Base-by-base conservation (phyloP, 108 stramenopile species). In the Cylindrotheca fusiformis region DNA sequence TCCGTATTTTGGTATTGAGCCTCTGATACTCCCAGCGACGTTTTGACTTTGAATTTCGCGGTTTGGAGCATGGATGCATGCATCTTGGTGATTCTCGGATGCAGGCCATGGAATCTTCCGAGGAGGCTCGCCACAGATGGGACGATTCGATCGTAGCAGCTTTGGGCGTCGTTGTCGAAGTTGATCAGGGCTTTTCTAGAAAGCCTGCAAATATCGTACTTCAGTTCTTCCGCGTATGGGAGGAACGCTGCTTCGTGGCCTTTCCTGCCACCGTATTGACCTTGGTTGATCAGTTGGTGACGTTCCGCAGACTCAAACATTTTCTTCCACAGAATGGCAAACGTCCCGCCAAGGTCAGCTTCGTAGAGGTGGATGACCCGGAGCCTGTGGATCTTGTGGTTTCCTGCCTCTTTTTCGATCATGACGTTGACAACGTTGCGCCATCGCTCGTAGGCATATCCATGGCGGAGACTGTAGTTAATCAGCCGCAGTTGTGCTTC, bases 351-450 rank as follows among this genome's bases (percentile, higher is more conserved):
- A 21, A 19, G n/a, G 44, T 63, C 62, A 3, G 62, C 62, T 28
- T 63, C 62, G 26, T 28, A 63, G 49, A 63, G 17, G 24, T 63
- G 62, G 10, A 63, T 63, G 18, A 63, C 33, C 12, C 62, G 48
- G 8, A 63, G 17, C 10, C 62, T 49, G 22, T 63, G 48, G 12
- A 63, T 25, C 20, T 26, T 21, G 55, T 12, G 30, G 28, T 30
- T 30, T 4, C 55, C 55, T 5, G 5, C 8, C 6, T 29, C 28
- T n/a, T n/a, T n/a, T n/a, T n/a, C n/a, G n/a, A n/a, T n/a, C n/a
- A n/a, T n/a, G n/a, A n/a, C n/a, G n/a, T 26, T 26, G 44, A 14
- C 12, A 17, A 45, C 12, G 17, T 17, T 17, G 17, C 44, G 12
- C 17, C 12, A 17, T 14, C 12, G 44, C 44, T 45, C 17, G n/a